Evolutionary conservation across 257 asterid genomes (phyloP).

Genomic region (Anisodus tanguticus): DNA sequence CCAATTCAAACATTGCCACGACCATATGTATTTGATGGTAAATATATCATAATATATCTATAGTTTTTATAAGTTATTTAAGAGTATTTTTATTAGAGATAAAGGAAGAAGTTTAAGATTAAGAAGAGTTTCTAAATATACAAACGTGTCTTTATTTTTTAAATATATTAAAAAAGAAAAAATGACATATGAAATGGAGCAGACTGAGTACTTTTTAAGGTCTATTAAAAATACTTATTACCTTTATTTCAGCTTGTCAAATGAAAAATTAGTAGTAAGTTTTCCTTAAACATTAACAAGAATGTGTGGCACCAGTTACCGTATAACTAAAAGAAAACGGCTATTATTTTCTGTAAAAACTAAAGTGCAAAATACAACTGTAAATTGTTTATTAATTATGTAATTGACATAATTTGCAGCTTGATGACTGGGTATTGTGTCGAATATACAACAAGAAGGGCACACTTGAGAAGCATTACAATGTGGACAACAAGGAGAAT

Average conservation of each 20-base stretch:
- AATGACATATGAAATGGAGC: no score
- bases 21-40: no score
- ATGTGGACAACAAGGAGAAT: conserved; percentile 34
- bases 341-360: neutral
- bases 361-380: neutral
- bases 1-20: no score
- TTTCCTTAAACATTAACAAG: neutral
- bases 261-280: neutral
- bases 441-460: conserved; percentile 81
- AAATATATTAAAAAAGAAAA: no score
- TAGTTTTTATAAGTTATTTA: no score
- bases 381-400: neutral
- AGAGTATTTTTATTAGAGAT: no score
- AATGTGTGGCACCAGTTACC: neutral
- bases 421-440: conserved; percentile 77
- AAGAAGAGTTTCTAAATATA: no score
- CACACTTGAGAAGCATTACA: conserved; percentile 50
- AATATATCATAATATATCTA: no score
- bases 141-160: no score
- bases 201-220: no score
- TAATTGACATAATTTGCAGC: conserved; percentile 42
- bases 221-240: no score
- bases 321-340: neutral
- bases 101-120: no score
- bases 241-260: neutral